A percentile compares a stretch with the other conserved stretches of the same genome.
Conservation (phyloP, 257 asterid species). For the Scutellaria barbata region DNA sequence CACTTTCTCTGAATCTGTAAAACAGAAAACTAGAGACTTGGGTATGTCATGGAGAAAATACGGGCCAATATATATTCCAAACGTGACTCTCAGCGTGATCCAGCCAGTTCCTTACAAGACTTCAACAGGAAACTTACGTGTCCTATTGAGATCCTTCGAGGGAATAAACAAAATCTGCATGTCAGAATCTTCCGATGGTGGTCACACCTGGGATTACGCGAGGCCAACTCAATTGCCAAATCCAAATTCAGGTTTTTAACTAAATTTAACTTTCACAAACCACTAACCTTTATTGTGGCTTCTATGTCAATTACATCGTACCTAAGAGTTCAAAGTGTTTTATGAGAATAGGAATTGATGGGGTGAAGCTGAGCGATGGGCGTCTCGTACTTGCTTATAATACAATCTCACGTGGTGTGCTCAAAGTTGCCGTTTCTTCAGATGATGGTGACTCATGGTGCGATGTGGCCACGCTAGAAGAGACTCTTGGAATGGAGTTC, state of each 20-base stretch:
- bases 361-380: constrained; percentile 83
- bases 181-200: constrained; percentile 88
- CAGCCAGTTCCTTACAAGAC: constrained; percentile 95
- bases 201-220: constrained; percentile 87
- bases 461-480: constrained; percentile 76
- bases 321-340: background rate
- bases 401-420: constrained; percentile 79
- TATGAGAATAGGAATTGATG: constrained; percentile 74
- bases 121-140: constrained; percentile 68
- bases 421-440: constrained; percentile 71
- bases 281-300: background rate
- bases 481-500: constrained; percentile 76
- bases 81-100: constrained; percentile 71
- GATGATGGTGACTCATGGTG: constrained; percentile 91
- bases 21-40: constrained; percentile 78
- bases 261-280: background rate
- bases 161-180: constrained; percentile 72
- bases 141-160: constrained; percentile 72
- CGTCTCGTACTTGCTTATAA: constrained; percentile 81
- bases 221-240: constrained; percentile 78
- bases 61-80: constrained; percentile 79
- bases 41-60: constrained; percentile 86
- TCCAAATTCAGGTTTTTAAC: constrained; percentile 83
- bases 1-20: constrained; percentile 16
- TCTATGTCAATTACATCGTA: background rate